Evolutionary conservation across 2,329 filamentous ascomycete genomes (phyloP).

Genomic region (Colletotrichum camelliae): DNA sequence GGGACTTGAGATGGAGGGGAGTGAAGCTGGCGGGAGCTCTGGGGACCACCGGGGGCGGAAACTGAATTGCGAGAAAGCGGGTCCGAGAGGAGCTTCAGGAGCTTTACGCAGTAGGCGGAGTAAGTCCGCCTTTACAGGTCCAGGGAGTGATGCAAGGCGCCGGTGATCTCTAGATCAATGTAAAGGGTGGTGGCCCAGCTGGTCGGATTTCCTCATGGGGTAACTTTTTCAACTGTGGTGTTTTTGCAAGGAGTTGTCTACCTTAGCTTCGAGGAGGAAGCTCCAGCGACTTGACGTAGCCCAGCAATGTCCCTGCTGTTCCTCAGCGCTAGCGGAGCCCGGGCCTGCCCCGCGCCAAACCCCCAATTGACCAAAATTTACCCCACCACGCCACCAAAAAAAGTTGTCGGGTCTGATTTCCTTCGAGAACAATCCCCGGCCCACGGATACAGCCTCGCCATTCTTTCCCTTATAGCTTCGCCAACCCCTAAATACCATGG

Average conservation of each 20-base stretch:
- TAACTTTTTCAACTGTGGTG: not conserved
- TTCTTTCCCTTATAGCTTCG: not conserved
- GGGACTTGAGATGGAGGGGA: not conserved
- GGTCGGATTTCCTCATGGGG: not conserved
- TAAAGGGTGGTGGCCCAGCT: not conserved
- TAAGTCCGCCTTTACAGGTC: not conserved
- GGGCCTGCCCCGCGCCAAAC: constrained; percentile 11
- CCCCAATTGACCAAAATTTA: not conserved
- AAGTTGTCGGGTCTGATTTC: not conserved
- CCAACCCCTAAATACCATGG: constrained; percentile 31
- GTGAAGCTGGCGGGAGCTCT: not conserved
- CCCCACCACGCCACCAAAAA: constrained; percentile 14
- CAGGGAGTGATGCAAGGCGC: not conserved
- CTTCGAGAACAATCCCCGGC: not conserved
- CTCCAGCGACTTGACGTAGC: not conserved
- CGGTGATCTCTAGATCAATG: not conserved
- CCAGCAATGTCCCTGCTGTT: not conserved
- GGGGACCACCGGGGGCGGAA: not conserved
- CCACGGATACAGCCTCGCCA: not conserved
- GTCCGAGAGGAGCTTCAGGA: not conserved
- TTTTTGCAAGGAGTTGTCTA: not conserved
- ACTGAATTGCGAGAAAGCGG: not conserved
- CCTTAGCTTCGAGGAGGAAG: not conserved
- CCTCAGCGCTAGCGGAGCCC: not conserved
- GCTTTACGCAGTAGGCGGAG: not conserved